These are phyloP conservation scores for Cutaneotrichosporon sp. DNA, from an alignment of 1,284 basidiomycete genomes.

Conservation along the genomic window DNA sequence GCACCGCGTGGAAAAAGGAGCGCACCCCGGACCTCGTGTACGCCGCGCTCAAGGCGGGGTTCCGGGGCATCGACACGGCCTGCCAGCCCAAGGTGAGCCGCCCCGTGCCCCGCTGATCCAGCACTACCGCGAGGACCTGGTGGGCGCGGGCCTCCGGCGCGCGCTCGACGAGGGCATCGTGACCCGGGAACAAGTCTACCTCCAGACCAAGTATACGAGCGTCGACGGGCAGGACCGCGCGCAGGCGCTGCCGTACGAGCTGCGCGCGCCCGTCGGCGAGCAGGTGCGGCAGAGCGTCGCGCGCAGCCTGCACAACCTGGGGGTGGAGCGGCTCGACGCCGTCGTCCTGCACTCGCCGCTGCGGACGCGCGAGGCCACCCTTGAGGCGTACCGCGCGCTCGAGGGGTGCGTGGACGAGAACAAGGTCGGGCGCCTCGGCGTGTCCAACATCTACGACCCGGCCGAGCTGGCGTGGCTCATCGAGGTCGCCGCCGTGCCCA, in stretches of 20 bases:
- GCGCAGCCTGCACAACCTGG: slow-evolving; percentile 66
- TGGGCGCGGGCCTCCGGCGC: slow-evolving; percentile 67
- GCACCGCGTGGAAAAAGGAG: slow-evolving; percentile 76
- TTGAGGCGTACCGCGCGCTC: slow-evolving; percentile 67
- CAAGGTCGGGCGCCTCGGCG: slow-evolving; percentile 64
- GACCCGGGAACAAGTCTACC: slow-evolving; percentile 63
- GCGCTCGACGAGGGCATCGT: slow-evolving; percentile 61
- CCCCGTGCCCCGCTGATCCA: slow-evolving; percentile 26
- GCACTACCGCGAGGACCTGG: slow-evolving; percentile 65
- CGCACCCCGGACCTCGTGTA: slow-evolving; percentile 67
- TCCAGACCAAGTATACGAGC: slow-evolving; percentile 80
- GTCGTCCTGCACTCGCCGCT: slow-evolving; percentile 76
- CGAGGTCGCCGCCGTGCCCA: slow-evolving; percentile 56
- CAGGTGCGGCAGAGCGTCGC: slow-evolving; percentile 68
- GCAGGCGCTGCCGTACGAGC: slow-evolving; percentile 72
- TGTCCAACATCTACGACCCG: slow-evolving; percentile 75
- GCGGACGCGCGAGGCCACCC: slow-evolving; percentile 60
- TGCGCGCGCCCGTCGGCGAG: slow-evolving; percentile 58
- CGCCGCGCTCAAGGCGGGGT: slow-evolving; percentile 70
- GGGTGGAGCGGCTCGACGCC: slow-evolving; percentile 69
- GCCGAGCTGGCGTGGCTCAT: slow-evolving; percentile 60
- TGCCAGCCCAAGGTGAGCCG: slow-evolving; percentile 67
- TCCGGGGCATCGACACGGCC: slow-evolving; percentile 77
- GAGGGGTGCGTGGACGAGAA: slow-evolving; percentile 64
- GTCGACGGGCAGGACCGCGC: slow-evolving; percentile 67